Evolutionary conservation across 306 rosid genomes (phyloP).

Genomic region (Pyrus communis): DNA sequence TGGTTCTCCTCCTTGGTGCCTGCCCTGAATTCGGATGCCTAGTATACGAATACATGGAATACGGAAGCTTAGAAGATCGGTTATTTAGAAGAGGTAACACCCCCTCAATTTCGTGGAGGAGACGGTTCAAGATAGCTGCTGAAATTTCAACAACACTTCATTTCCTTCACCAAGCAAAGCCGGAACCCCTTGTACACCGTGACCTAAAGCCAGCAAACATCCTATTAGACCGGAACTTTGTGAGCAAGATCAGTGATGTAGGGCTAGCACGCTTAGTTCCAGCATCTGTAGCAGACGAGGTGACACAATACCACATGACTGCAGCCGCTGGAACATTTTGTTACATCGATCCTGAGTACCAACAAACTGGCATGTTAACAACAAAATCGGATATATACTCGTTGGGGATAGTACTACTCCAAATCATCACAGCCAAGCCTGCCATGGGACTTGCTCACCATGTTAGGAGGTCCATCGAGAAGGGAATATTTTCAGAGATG

Average conservation of each 20-base stretch:
- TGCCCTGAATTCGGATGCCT: conserved; percentile 93
- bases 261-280: conserved; percentile 90
- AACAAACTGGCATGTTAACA: conserved; percentile 74
- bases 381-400: conserved; percentile 84
- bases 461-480: conserved; percentile 63
- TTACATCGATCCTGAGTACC: conserved; percentile 98
- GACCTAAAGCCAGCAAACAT: conserved; percentile 96
- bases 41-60: conserved; percentile 78
- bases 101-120: conserved; percentile 65
- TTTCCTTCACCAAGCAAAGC: conserved; percentile 92
- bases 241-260: conserved; percentile 83
- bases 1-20: conserved; percentile 97
- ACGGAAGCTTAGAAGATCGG: conserved; percentile 93
- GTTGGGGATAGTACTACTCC: conserved; percentile 72
- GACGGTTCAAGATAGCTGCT: conserved; percentile 69
- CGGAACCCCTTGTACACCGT: conserved; percentile 92
- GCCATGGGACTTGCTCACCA: conserved; percentile 88
- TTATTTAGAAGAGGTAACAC: conserved; percentile 51
- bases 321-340: conserved; percentile 96
- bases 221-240: conserved; percentile 65
- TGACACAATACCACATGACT: conserved; percentile 84
- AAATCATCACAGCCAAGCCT: conserved; percentile 80
- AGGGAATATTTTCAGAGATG: conserved; percentile 43
- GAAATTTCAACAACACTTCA: conserved; percentile 83
- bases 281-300: conserved; percentile 57